Base-by-base conservation (phyloP, 805 yeast species). In the Starmerella stellata region DNA sequence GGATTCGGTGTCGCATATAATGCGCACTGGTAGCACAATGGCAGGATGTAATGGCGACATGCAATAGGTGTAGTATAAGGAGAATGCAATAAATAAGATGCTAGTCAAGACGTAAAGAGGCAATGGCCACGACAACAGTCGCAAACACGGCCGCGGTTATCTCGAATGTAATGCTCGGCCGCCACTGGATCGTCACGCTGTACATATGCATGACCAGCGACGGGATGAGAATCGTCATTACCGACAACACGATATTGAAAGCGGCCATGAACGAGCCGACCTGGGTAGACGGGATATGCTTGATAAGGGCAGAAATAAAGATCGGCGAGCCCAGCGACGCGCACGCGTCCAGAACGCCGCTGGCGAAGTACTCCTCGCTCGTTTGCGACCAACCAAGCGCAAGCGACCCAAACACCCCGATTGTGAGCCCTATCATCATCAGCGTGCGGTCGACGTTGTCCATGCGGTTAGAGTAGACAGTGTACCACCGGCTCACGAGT, bases 181-280 rank as follows among this genome's bases (percentile, higher is more conserved):
- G 38, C 41, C 44, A 38, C 19, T 27, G 32, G 34, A 36, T 38
- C 4, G 45, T 34, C 45, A 48, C 44, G 27, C 43, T 41, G 44
- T 49, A 51, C 16, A 51, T 28, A 36, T 41, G 41, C 16, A 51
- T 38, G 35, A 51, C 38, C 21, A 44, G 3, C 3, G 51, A 38
- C 9, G 54, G 53, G 8, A 39, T 30, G 20, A 51, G 21, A 4
- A 47, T 40, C 9, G 41, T 30, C 9, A 39, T 18, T 3, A 35
- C 3, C 27, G 51, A 40, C 19, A 35, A 35, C 14, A 45, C 32
- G 21, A 51, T 28, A 30, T 47, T 43, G 32, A 44, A 40, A 14
- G 52, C 53, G 2, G 57, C 60, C 45, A 55, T 43, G 37, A 52
- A 54, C 9, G 51, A 39, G 13, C 57, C 60, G 34, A 52, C 44